Evolutionary conservation across 148 eudicot genomes (phyloP).

Genomic region (Silene uniflora): DNA sequence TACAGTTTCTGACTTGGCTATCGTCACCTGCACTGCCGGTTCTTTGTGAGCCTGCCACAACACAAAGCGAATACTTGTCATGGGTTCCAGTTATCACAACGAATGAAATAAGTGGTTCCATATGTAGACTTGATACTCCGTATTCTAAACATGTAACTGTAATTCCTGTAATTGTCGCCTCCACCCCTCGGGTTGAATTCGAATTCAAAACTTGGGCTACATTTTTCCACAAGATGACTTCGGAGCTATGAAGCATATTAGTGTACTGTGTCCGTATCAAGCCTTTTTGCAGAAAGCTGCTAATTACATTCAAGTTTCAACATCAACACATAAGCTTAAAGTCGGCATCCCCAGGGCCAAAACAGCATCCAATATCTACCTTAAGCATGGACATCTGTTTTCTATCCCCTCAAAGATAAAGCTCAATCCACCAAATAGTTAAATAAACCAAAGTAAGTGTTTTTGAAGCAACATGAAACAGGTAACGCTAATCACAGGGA

Average conservation of each 20-base stretch:
- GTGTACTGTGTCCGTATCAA: not conserved
- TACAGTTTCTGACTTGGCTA: conserved; percentile 80
- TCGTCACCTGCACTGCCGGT: conserved; percentile 59
- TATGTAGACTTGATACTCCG: too few relatives aligned
- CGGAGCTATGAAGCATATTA: not conserved
- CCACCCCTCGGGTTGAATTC: too few relatives aligned
- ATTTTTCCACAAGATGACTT: too few relatives aligned
- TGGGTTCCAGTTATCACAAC: too few relatives aligned
- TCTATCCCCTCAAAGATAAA: not conserved
- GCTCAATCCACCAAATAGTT: not conserved
- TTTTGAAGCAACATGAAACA: not conserved
- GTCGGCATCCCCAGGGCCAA: not conserved
- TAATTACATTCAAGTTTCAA: not conserved
- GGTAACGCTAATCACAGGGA: not conserved
- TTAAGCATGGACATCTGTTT: not conserved
- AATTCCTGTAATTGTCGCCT: too few relatives aligned
- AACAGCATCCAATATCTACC: not conserved
- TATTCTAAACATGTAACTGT: too few relatives aligned
- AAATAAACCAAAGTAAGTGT: not conserved
- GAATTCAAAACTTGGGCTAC: too few relatives aligned
- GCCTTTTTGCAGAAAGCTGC: not conserved
- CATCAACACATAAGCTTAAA: not conserved
- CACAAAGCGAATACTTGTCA: conserved; percentile 7
- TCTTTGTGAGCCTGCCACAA: conserved; percentile 54
- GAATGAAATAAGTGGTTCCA: too few relatives aligned